Base-by-base conservation (phyloP, 352 stramenopile genomes). In the Pythium angustatum region DNA sequence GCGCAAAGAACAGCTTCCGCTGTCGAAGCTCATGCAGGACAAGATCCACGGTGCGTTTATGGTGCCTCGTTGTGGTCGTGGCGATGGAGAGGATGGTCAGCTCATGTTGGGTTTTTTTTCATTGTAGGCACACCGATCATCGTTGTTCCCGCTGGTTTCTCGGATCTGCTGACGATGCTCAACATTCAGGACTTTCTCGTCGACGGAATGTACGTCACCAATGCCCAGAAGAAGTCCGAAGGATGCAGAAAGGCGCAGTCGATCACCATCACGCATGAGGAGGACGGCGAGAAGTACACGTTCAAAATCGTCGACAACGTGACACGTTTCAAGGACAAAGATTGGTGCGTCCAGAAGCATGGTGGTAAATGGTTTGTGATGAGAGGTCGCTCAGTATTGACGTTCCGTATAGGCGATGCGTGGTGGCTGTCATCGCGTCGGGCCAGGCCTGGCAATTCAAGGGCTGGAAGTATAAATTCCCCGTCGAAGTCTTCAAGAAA, bases 391-490 rank as follows among this genome's bases (percentile, higher is more conserved):
- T n/a, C n/a, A n/a, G n/a, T n/a, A n/a, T n/a, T n/a, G n/a, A n/a
- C n/a, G n/a, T n/a, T n/a, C n/a, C n/a, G n/a, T n/a, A n/a, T n/a
- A 96, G 91, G 91, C 85, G 87, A 49, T 87, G 83, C 26, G 87
- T 96, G 50, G 90, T 97, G 11, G 91, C 76, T 8, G 91, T 97
- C 34, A 91, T 97, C 60, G 91, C 90, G 10, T 94, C 87, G 12
- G 91, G 91, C 2, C 85, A 95, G 52, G 75, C 81, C 44, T 97
- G 91, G 91, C 91, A 97, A 75, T 97, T 97, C 63, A 97, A 97
- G 78, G 91, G 89, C 14, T 97, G 91, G 91, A 93, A 96, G 73
- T 97, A 85, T 81, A 91, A 94, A 48, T 95, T 96, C 66, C 91
- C 91, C 17, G 74, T 97, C 5, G 86, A 96, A 61, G 76, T 97